Percentiles rank a stretch among this genome's conserved stretches.
Evolutionary conservation across 495 filamentous ascomycete species (phyloP).

Genomic region (Xylaria castorea): DNA sequence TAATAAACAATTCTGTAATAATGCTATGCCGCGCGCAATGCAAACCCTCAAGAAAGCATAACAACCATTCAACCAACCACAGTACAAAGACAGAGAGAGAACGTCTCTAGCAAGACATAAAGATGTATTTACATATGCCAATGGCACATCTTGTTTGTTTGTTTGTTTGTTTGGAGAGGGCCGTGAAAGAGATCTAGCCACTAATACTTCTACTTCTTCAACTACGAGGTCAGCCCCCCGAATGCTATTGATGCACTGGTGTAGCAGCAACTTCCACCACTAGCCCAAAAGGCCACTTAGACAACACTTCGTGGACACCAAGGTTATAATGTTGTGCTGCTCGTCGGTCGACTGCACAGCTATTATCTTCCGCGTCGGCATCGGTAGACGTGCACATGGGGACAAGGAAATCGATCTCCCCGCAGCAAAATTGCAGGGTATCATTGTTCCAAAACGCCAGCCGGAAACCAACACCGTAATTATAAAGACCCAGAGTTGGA

Average conservation of each 20-base stretch:
- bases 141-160: neutral
- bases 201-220: neutral
- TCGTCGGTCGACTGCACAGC: neutral
- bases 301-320: neutral
- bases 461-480: conserved; percentile 28
- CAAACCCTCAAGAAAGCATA: neutral
- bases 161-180: neutral
- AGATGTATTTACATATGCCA: conserved; percentile 2
- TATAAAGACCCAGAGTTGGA: conserved; percentile 14
- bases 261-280: neutral
- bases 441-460: conserved; percentile 35
- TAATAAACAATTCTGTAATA: neutral
- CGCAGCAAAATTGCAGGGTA: conserved; percentile 39
- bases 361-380: neutral
- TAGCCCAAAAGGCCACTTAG: neutral
- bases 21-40: conserved; percentile 17
- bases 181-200: neutral
- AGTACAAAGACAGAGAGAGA: neutral
- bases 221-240: neutral
- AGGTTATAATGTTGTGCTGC: neutral
- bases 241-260: conserved; percentile 2
- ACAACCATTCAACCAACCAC: neutral
- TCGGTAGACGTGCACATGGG: neutral
- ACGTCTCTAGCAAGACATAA: neutral
- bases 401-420: conserved; percentile 25